These are phyloP conservation scores for Aristolochia contorta DNA, from an alignment of 164 flowering plant genomes.

Conservation along the genomic window DNA sequence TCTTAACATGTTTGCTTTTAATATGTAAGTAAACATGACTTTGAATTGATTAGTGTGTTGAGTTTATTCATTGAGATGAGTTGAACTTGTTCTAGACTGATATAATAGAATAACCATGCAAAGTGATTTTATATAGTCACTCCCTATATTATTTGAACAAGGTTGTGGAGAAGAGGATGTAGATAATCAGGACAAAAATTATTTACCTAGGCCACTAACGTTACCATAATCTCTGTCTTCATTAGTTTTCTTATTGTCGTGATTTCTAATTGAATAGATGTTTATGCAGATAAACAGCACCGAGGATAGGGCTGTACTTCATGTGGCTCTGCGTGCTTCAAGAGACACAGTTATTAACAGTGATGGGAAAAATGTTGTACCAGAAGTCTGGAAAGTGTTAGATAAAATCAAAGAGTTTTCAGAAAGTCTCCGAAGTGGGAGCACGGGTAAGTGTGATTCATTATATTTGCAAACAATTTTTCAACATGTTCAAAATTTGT, in stretches of 20 bases:
- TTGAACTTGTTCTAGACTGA: no score
- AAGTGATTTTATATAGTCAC: no score
- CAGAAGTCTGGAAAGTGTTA: conserved; percentile 91
- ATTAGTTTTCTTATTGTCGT: background rate
- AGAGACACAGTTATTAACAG: conserved; percentile 58
- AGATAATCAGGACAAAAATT: no score
- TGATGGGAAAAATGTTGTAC: conserved; percentile 90
- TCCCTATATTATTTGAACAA: no score
- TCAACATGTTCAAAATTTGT: background rate
- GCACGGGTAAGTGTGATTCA: conserved; percentile 61
- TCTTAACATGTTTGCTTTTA: no score
- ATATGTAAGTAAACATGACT: no score
- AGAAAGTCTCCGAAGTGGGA: conserved; percentile 76
- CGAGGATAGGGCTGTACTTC: conserved; percentile 89
- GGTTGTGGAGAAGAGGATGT: no score
- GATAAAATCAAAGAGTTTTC: conserved; percentile 83
- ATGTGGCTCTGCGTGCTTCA: conserved; percentile 91
- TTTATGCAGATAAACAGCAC: conserved; percentile 75
- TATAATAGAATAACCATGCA: no score
- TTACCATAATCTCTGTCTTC: background rate
- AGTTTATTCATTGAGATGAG: no score
- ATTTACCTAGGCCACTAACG: no score
- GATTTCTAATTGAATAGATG: background rate
- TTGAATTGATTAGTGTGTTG: no score
- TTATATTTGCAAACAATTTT: background rate